Percentiles rank a stretch among this genome's conserved stretches.
phyloP scores from a whole-genome alignment of 1,284 basidiomycete genomes.

The Trametes pubescens region DNA sequence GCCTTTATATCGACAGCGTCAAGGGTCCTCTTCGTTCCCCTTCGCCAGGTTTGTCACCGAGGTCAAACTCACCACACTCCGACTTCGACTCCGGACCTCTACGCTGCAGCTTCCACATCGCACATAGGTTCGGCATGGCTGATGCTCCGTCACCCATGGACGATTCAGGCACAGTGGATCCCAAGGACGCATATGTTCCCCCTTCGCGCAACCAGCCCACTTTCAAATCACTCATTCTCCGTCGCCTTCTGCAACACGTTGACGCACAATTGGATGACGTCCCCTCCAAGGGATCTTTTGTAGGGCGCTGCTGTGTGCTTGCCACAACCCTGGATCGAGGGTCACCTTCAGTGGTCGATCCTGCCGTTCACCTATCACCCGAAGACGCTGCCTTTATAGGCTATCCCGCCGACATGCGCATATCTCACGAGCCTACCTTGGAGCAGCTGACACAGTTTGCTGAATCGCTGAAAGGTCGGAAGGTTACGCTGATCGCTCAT shows the following conservation, averaged over 20 bases:
- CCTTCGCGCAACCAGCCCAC: conserved; percentile 56
- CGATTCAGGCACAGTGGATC: neutral
- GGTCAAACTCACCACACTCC: conserved; percentile 34
- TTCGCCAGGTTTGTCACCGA: conserved; percentile 17
- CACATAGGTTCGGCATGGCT: conserved; percentile 46
- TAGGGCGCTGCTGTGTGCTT: conserved; percentile 63
- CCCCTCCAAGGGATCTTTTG: conserved; percentile 49
- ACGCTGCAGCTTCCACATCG: conserved; percentile 67
- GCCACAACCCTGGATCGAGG: conserved; percentile 64
- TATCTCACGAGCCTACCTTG: conserved; percentile 76
- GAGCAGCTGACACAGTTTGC: conserved; percentile 82
- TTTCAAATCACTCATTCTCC: conserved; percentile 70
- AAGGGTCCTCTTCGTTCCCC: conserved; percentile 24
- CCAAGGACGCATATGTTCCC: conserved; percentile 18
- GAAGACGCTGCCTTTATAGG: conserved; percentile 58
- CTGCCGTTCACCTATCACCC: conserved; percentile 43
- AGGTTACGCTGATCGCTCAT: conserved; percentile 83
- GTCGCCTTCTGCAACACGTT: conserved; percentile 71
- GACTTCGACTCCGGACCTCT: conserved; percentile 43
- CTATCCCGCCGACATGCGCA: conserved; percentile 51
- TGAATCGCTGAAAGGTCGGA: conserved; percentile 83
- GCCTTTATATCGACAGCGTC: conserved; percentile 69
- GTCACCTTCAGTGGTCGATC: conserved; percentile 48
- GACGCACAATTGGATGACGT: conserved; percentile 66
- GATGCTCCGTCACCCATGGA: conserved; percentile 16